Evolutionary conservation across 768 basidiomycete genomes (phyloP), one percentile per base, ranked within the genome.

Genomic region (Collybia mongolica): DNA sequence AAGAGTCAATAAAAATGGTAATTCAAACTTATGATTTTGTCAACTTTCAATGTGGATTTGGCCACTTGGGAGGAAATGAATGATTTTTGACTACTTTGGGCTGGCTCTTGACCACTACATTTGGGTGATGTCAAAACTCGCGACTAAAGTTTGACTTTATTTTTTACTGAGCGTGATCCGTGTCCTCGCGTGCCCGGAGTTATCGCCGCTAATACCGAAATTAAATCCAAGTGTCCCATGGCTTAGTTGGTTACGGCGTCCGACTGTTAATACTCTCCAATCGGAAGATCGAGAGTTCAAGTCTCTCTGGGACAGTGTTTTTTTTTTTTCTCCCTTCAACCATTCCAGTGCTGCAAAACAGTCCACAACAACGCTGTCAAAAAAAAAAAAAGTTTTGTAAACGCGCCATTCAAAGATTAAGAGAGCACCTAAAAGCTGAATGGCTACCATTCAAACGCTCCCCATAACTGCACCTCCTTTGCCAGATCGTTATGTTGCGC

Each of bases 401-500:
- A 32, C 32, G 32, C 32, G 32, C 11, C 32, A 9, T 9, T 32
- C 11, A 32, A 32, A 32, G 32, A 32, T 32, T 14, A 32, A 28
- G 26, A 28, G 32, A 32, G 3, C 24, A 44, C 23, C 26, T 24
- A 20, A 41, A 41, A 41, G 6, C 18, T 6, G 7, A 51, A 66
- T 68, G 65, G 61, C 62, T 39, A 51, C 66, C 6, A 58, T 67
- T 24, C 51, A 61, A 11, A 60, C 59, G 6, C 55, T 65, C 12
- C 70, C 80, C 6, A 48, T 65, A n/a, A 52, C 60, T 38, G 57
- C 55, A 23, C 59, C 64, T 5, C 36, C 57, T 20, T 65, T 74
- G 7, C 79, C 81, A 5, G 59, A 67, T 39, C 65, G 65, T 48
- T 83, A 80, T 66, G 66, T 67, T 19, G 65, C 79, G 2, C 64